Conservation (phyloP, 2,329 filamentous ascomycete genomes). For the Pseudogymnoascus sp. region DNA sequence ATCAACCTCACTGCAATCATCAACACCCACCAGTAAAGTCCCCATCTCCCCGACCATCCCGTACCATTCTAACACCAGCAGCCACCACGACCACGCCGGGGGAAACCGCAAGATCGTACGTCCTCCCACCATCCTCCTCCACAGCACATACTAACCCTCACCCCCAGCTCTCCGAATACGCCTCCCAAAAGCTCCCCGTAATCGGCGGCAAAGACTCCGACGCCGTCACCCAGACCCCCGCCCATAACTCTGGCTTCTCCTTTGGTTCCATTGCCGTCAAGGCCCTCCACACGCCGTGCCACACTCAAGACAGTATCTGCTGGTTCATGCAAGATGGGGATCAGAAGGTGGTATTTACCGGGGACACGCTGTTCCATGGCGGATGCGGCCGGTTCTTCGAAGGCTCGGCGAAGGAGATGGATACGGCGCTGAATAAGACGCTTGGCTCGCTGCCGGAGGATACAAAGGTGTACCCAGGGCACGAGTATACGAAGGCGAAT, state of each 20-base stretch:
- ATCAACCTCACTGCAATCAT: conserved; percentile 85
- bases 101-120: conserved; percentile 76
- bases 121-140: not conserved
- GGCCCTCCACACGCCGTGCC: conserved; percentile 90
- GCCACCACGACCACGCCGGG: conserved; percentile 90
- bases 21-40: conserved; percentile 89
- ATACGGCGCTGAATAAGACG: conserved; percentile 81
- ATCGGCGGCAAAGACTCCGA: conserved; percentile 84
- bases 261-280: conserved; percentile 78
- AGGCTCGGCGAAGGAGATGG: conserved; percentile 81
- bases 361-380: conserved; percentile 77
- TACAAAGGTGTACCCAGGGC: conserved; percentile 89
- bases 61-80: conserved; percentile 30
- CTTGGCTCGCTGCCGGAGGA: conserved; percentile 77
- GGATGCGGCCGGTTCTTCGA: conserved; percentile 97
- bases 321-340: conserved; percentile 79
- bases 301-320: conserved; percentile 98
- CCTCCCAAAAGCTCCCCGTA: conserved; percentile 45
- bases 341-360: conserved; percentile 80
- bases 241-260: conserved; percentile 67
- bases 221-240: conserved; percentile 68
- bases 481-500: conserved; percentile 97
- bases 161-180: conserved; percentile 23
- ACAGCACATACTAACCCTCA: not conserved
- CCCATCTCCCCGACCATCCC: not conserved